Conservation (phyloP, 2,329 filamentous ascomycete genomes). For the Bipolaris victoriae region DNA sequence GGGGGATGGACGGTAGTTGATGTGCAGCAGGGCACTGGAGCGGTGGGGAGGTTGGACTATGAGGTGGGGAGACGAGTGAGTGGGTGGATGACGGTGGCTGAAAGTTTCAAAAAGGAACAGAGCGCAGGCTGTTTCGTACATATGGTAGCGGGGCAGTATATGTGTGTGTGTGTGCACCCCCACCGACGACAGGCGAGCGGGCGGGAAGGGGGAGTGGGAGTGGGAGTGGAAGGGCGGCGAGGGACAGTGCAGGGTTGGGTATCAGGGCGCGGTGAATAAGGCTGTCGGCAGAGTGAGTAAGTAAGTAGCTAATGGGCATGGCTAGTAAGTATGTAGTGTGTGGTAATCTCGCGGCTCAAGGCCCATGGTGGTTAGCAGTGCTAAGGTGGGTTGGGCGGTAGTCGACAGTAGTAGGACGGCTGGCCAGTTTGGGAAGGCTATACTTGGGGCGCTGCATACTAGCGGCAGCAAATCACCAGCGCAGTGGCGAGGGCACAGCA, state of each 20-base stretch:
- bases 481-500: slow-evolving; percentile 15
- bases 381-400: not conserved
- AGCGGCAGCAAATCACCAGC: no score
- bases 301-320: not conserved
- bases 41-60: not conserved
- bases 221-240: not conserved
- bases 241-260: not conserved
- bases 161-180: not conserved
- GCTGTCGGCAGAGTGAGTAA: not conserved
- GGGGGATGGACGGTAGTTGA: slow-evolving; percentile 4
- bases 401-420: no score
- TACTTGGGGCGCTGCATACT: no score
- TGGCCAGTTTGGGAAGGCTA: slow-evolving; percentile 22
- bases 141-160: not conserved
- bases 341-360: not conserved
- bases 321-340: slow-evolving; percentile 3
- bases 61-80: not conserved
- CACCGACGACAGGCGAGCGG: not conserved
- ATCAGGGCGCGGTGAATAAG: not conserved
- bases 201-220: not conserved
- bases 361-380: slow-evolving; percentile 3
- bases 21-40: slow-evolving; percentile 8
- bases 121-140: not conserved
- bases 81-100: not conserved
- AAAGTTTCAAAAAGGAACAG: not conserved